phyloP scores from a whole-genome alignment of 306 rosid genomes.

The Purshia tridentata region DNA sequence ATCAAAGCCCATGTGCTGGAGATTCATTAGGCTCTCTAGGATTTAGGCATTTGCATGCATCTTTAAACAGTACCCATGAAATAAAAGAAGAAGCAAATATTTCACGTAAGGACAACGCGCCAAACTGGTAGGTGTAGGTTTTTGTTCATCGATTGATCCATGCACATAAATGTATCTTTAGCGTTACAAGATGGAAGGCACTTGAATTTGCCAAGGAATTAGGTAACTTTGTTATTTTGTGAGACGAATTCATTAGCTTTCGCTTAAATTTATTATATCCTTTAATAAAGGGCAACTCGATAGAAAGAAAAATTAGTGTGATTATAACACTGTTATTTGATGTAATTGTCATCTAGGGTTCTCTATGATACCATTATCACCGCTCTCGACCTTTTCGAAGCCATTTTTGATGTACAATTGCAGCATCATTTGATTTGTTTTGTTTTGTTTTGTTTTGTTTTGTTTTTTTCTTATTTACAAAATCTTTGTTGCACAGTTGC shows the following conservation, averaged over 20 bases:
- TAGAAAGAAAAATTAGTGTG: not conserved
- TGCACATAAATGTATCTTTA: not conserved
- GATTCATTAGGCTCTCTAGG: not conserved
- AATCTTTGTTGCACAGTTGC: not conserved
- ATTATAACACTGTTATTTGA: too few species aligned
- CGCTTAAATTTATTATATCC: not conserved
- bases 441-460: too few species aligned
- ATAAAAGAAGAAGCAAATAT: not conserved
- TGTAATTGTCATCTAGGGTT: too few species aligned
- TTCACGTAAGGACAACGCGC: not conserved
- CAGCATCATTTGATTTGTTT: not conserved
- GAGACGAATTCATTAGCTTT: not conserved
- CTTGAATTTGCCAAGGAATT: not conserved
- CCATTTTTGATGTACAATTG: not conserved
- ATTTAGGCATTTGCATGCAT: constrained; percentile 1
- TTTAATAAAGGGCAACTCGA: not conserved
- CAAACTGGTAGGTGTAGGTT: not conserved
- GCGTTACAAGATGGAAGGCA: not conserved
- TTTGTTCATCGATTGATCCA: not conserved
- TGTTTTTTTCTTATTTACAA: not conserved
- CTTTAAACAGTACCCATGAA: not conserved
- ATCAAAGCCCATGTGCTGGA: constrained; percentile 4
- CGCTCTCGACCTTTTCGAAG: not conserved
- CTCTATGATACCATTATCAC: too few species aligned
- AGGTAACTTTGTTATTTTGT: not conserved